These are phyloP conservation scores for Kazachstania viticola DNA, from an alignment of 805 yeast genomes.

Conservation along the genomic window DNA sequence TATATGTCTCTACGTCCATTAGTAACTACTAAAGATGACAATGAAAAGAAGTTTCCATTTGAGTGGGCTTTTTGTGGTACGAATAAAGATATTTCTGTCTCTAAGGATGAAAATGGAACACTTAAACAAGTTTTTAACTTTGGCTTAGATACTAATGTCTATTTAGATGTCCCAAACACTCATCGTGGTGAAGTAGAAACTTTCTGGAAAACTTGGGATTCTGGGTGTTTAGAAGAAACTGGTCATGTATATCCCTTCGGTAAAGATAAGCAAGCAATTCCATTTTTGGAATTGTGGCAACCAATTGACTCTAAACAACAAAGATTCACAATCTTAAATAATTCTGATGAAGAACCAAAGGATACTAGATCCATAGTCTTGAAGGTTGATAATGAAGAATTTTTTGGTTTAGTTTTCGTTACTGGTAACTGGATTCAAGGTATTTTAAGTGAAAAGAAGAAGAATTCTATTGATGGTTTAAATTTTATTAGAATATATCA, in stretches of 20 bases:
- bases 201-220: conserved; percentile 23
- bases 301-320: conserved; percentile 20
- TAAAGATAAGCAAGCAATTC: conserved; percentile 15
- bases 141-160: conserved; percentile 23
- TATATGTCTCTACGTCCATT: conserved; percentile 30
- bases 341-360: conserved; percentile 3
- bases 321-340: conserved; percentile 10
- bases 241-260: conserved; percentile 26
- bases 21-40: conserved; percentile 15
- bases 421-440: conserved; percentile 28
- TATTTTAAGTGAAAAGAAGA: conserved; percentile 16
- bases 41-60: conserved; percentile 32
- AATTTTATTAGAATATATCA: conserved; percentile 21
- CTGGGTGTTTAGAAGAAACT: conserved; percentile 25
- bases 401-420: conserved; percentile 20
- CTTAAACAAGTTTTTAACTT: conserved; percentile 19
- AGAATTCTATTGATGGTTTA: conserved; percentile 12
- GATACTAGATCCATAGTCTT: conserved; percentile 17
- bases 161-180: conserved; percentile 17
- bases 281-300: conserved; percentile 28
- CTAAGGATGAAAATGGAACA: conserved; percentile 16
- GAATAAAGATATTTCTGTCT: conserved; percentile 30
- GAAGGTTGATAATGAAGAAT: conserved; percentile 16
- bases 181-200: conserved; percentile 23
- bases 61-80: conserved; percentile 51